Evolutionary conservation across 2,329 filamentous ascomycete species (phyloP).

Genomic region (Phoma herbarum): DNA sequence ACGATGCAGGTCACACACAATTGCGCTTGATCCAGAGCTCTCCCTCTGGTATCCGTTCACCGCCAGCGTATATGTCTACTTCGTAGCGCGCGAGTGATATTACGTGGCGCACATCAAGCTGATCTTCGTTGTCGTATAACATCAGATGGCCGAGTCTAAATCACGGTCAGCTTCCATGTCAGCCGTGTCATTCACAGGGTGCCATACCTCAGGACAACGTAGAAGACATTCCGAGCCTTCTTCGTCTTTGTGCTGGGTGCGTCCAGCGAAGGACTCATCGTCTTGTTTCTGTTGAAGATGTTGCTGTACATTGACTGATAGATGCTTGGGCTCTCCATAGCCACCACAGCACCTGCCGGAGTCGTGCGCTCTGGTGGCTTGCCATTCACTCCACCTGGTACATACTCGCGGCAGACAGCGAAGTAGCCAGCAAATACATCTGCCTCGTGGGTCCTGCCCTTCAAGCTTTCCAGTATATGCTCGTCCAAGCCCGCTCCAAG

Average conservation of each 20-base stretch:
- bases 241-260: conserved; percentile 62
- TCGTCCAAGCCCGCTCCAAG: conserved; percentile 34
- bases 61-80: conserved; percentile 84
- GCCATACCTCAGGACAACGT: conserved; percentile 81
- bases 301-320: conserved; percentile 98
- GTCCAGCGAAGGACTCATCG: conserved; percentile 65
- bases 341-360: conserved; percentile 79
- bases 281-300: conserved; percentile 81
- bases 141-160: conserved; percentile 81
- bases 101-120: conserved; percentile 95
- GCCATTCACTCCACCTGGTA: conserved; percentile 88
- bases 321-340: conserved; percentile 86
- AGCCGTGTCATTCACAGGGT: too few species aligned
- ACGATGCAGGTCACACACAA: conserved; percentile 55
- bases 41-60: conserved; percentile 80
- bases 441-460: conserved; percentile 63
- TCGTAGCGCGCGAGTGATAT: conserved; percentile 90
- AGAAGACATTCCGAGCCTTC: conserved; percentile 87
- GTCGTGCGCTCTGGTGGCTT: conserved; percentile 89
- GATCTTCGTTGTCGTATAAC: conserved; percentile 95
- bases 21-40: conserved; percentile 97
- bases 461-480: conserved; percentile 36
- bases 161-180: conserved; percentile 20
- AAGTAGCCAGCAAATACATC: conserved; percentile 93
- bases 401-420: conserved; percentile 92